Percentiles rank a stretch among this genome's conserved stretches.
Conservation (phyloP, 805 yeast genomes). For the Wickerhamomyces tratensis region DNA sequence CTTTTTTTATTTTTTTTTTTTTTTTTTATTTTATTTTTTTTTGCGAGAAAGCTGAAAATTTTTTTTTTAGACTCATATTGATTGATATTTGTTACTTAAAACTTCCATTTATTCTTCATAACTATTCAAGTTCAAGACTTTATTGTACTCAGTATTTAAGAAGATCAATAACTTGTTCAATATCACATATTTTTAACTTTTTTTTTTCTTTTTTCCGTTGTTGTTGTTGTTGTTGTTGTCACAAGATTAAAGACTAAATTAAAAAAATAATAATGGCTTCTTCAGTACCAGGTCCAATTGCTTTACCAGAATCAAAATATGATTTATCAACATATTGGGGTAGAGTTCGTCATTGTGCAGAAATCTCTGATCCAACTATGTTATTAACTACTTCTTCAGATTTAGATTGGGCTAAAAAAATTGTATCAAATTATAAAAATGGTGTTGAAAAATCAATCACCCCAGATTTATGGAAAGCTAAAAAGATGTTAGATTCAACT, state of each 20-base stretch:
- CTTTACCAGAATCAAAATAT: constrained; percentile 71
- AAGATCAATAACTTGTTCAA: too few relatives aligned
- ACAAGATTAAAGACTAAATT: too few relatives aligned
- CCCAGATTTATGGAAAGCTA: constrained; percentile 83
- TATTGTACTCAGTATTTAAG: too few relatives aligned
- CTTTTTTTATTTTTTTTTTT: too few relatives aligned
- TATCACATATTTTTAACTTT: too few relatives aligned
- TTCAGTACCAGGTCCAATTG: constrained; percentile 72
- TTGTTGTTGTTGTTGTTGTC: too few relatives aligned
- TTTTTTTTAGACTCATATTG: too few relatives aligned
- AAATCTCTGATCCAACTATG: constrained; percentile 88
- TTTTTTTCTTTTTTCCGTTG: too few relatives aligned
- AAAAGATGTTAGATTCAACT: constrained; percentile 80
- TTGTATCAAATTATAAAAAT: constrained; percentile 63
- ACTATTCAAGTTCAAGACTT: too few relatives aligned
- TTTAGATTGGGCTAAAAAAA: constrained; percentile 50
- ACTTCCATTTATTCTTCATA: too few relatives aligned
- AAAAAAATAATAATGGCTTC: constrained; percentile 56
- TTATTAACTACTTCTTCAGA: constrained; percentile 60
- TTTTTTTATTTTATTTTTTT: constrained; percentile 1
- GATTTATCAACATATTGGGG: constrained; percentile 86
- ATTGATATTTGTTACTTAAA: too few relatives aligned
- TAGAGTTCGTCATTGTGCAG: constrained; percentile 89
- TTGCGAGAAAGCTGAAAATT: too few relatives aligned
- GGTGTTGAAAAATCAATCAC: constrained; percentile 59